Evolutionary conservation across 2,329 filamentous ascomycete species (phyloP), one percentile per base, ranked within the genome.

Genomic region (Botryosphaeria dothidea): DNA sequence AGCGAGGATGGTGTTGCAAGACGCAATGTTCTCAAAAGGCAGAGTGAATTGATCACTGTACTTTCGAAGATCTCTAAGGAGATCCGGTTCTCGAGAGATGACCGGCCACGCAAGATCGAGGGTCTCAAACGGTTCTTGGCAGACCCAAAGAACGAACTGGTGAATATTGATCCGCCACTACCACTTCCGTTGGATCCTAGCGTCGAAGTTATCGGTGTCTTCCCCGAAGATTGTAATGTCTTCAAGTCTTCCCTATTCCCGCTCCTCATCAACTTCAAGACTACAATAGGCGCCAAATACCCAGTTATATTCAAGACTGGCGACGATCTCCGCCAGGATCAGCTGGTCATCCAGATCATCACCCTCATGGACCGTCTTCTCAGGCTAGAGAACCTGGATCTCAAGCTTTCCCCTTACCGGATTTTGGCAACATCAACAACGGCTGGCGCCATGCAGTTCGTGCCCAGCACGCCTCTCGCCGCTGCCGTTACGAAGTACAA

Each of bases 251-350:
- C 93, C 0, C 81, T 99, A 8, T 93, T 92, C 48, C 95, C 95
- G 0, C 90, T 99, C 66, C 92, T 95, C 71, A 88, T 97, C 66
- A 92, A 91, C 9, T 97, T 98, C 81, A 93, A 90, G 73, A 96
- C 93, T 0, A 84, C 86, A 0, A 86, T 86, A 2, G 92, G 91
- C 7, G 85, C 85, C 43, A 90, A 89, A 66, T 99, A 98, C 74
- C 90, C 94, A 9, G 91, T 99, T 68, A 90, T 98, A 62, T 99
- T 99, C 86, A 99, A 99, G 78, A 93, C 93, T 1, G 95, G 95
- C 38, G 95, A 99, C 74, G 95, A 99, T 75, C 83, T 99, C 60
- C 91, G 95, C 15, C 95, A 99, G 78, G 95, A 99, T 74, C 95
- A 99, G 75, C 86, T 99, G 2, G 94, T 99, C 38, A 96, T 99